Evolutionary conservation across 2,329 filamentous ascomycete species (phyloP).

Genomic region (Fusarium dlaminii): DNA sequence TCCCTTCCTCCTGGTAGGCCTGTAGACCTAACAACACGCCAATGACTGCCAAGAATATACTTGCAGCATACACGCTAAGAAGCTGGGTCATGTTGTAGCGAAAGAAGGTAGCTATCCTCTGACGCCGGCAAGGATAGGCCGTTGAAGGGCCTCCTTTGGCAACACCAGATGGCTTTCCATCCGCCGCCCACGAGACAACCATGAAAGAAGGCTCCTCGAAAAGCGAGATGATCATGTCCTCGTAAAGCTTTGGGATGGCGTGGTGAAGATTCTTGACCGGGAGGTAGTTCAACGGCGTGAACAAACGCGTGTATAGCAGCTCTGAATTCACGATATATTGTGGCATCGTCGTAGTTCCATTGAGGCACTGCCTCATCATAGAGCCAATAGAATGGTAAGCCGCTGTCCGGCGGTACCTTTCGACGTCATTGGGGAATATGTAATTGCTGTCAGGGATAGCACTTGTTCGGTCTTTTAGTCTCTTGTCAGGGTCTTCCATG

Average conservation of each 20-base stretch:
- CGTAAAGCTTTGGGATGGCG: neutral
- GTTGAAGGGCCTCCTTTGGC: neutral
- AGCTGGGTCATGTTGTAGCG: neutral
- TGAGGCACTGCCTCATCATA: fast-evolving
- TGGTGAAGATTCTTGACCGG: fast-evolving
- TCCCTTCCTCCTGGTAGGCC: neutral
- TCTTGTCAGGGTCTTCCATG: neutral
- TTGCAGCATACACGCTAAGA: neutral
- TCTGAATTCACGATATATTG: neutral
- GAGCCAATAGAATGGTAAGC: constrained; percentile 7
- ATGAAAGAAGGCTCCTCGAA: fast-evolving
- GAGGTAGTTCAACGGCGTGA: neutral
- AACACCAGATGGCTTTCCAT: neutral
- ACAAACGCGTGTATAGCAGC: neutral
- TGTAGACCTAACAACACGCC: fast-evolving
- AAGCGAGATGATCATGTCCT: neutral
- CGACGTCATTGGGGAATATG: fast-evolving
- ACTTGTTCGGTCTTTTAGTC: neutral
- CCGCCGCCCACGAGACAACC: neutral
- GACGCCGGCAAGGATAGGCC: neutral
- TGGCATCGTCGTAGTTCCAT: neutral
- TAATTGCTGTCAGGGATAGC: neutral
- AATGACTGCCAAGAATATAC: neutral
- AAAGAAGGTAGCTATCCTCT: neutral
- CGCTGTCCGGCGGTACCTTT: fast-evolving